Evolutionary conservation across 805 yeast genomes (phyloP), one percentile per base, ranked within the genome.

Genomic region (Schwanniomyces pseudopolymorphus): DNA sequence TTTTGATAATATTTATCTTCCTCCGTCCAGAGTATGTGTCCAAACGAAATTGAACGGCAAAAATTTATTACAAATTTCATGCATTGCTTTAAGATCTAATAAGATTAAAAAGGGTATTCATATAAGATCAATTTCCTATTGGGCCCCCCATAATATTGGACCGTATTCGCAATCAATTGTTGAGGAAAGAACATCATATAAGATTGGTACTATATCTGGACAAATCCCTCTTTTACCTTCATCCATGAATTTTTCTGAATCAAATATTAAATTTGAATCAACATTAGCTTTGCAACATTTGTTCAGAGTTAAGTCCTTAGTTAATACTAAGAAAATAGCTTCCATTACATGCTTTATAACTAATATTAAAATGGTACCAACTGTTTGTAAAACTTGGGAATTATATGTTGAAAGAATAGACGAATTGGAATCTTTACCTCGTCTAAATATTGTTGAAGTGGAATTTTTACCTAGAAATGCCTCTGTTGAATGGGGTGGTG

Each of bases 141-240:
- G 99, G 99, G 98, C 97, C 0, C 99, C 99, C 0, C 92, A 96
- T 31, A 94, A 94, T 55, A 94, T 94, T 39, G 99, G 99, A 0
- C 99, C 99, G 0, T 94, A 94, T 61, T 92, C 99, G 0, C 99
- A 94, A 64, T 79, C 91, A 0, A 80, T 83, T 9, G 64, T 77
- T 4, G 83, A 81, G 51, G 60, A 60, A 16, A 48, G 48, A 11
- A 48, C 48, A 2, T 44, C 44, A 8, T 79, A 81, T 46, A 66
- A 75, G 22, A 64, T 82, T 6, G 83, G 85, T 2, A 72, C 76
- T 31, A 62, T 91, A 10, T 88, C 97, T 42, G 99, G 99, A 0
- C 98, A 94, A 68, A 91, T 94, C 33, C 95, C 96, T 1, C 70
- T 94, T 33, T 62, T 84, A 1, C 97, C 99, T 0, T 64, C 79